Conservation (phyloP, 2,329 filamentous ascomycete genomes). For the Colletotrichum nymphaeae region DNA sequence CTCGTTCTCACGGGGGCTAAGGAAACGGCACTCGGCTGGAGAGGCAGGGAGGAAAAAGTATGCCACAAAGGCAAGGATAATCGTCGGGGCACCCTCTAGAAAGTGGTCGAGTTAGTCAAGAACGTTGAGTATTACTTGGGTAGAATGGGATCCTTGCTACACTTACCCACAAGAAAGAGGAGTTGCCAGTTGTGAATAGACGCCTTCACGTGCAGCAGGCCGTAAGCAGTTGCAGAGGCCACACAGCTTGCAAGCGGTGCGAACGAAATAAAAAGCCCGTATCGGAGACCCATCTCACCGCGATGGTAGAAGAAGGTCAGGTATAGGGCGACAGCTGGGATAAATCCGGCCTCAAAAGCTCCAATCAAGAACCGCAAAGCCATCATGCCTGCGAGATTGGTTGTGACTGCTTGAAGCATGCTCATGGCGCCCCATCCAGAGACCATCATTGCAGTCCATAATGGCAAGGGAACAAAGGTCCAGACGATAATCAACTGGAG, state of each 20-base stretch:
- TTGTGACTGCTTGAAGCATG: slow-evolving; percentile 46
- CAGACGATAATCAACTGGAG: slow-evolving; percentile 33
- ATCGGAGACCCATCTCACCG: slow-evolving; percentile 75
- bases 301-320: slow-evolving; percentile 60
- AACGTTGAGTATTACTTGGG: not conserved
- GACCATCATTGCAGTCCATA: slow-evolving; percentile 35
- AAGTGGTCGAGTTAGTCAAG: not conserved
- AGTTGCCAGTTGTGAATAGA: slow-evolving; percentile 72
- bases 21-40: slow-evolving; percentile 62
- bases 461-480: slow-evolving; percentile 37
- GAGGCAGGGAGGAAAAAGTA: slow-evolving; percentile 67
- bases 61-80: slow-evolving; percentile 63
- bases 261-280: slow-evolving; percentile 76
- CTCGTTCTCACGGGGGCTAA: slow-evolving; percentile 67
- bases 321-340: slow-evolving; percentile 54
- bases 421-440: slow-evolving; percentile 28
- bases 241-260: slow-evolving; percentile 76
- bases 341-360: slow-evolving; percentile 56
- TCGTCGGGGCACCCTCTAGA: slow-evolving; percentile 66
- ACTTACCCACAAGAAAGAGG: slow-evolving; percentile 67
- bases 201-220: slow-evolving; percentile 68
- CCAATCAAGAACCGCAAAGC: slow-evolving; percentile 54
- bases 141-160: not conserved
- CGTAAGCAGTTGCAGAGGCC: slow-evolving; percentile 73
- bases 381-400: slow-evolving; percentile 50